A percentile compares a stretch with the other conserved stretches of the same genome.
Conservation (phyloP, 148 eudicot species). For the Rhododendron mucronatum region DNA sequence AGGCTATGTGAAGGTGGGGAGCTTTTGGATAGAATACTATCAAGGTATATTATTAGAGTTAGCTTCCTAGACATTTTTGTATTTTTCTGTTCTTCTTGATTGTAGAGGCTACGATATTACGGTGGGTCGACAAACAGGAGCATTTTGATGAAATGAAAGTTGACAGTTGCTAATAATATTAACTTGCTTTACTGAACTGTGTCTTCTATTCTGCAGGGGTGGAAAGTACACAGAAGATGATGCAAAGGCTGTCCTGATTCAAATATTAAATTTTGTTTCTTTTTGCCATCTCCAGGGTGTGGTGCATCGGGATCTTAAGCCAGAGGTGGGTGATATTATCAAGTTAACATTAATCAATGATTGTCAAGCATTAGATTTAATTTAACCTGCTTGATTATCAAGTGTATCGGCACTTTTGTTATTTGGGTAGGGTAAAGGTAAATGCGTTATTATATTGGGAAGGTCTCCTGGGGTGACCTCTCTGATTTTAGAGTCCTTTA, state of each 20-base stretch:
- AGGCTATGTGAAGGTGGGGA: conserved; percentile 99
- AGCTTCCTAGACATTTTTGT: background rate
- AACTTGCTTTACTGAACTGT: background rate
- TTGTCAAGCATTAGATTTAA: background rate
- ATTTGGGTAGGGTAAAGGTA: background rate
- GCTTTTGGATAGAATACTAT: conserved; percentile 82
- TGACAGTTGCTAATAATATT: background rate
- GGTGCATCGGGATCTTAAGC: conserved; percentile 96
- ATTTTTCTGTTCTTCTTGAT: background rate
- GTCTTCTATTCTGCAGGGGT: conserved; percentile 49
- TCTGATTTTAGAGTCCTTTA: background rate
- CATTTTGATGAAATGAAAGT: background rate
- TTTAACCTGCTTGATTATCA: background rate
- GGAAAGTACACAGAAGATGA: conserved; percentile 94
- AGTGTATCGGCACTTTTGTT: background rate
- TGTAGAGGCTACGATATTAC: background rate
- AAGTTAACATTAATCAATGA: background rate
- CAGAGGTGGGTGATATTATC: conserved; percentile 56
- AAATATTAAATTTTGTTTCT: conserved; percentile 76
- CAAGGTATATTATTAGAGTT: conserved; percentile 50
- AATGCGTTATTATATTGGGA: background rate
- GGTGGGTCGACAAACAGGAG: background rate
- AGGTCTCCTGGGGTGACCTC: background rate
- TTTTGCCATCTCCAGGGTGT: conserved; percentile 98
- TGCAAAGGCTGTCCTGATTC: conserved; percentile 74